Base-by-base conservation (phyloP, 2,329 filamentous ascomycete genomes). In the Bipolaris cookei region DNA sequence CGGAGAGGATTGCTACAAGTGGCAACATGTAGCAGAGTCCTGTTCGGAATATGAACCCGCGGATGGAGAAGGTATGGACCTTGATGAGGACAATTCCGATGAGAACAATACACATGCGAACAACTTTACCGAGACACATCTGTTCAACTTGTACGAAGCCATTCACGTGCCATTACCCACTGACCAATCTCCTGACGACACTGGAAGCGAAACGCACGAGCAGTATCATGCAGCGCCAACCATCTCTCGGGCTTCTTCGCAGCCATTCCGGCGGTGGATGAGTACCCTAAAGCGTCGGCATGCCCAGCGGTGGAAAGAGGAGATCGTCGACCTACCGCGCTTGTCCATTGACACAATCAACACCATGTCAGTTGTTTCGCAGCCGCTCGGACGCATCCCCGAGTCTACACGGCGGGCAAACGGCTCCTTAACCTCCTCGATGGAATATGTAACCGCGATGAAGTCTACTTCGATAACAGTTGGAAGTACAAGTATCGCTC, bases 381-480 rank as follows among this genome's bases (percentile, higher is more conserved):
- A 56, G 4, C 59, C 61, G 13, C 47, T 58, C 1, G 28, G 49
- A 4, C 46, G 55, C n/a, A 16, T 64, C 6, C 54, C 51, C 4
- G 61, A 64, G 39, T 65, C 66, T 3, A 32, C 56, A 34, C 80
- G 80, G 58, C 76, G 72, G 54, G 77, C 78, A 48, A 79, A 75
- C 39, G 76, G 65, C 6, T 90, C 89, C 2, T 90, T 90, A 11
- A 84, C 84, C 1, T 91, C 90, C 6, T 96, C 92, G 0, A 87
- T 91, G 58, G 89, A 85, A 1, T 92, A 93, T 69, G 86, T 97
- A 37, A 86, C 88, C n/a, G 89, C 86, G 14, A 84, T 96, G 65
- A 92, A 89, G 72, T 95, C 91, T 61, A 90, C 90, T 50, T 93
- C 89, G 57, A 82, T 91, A 58, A 96, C 92, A 58, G 80, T 93